These are phyloP conservation scores for Metschnikowia hibisci DNA, from an alignment of 805 yeast genomes.

Conservation along the genomic window DNA sequence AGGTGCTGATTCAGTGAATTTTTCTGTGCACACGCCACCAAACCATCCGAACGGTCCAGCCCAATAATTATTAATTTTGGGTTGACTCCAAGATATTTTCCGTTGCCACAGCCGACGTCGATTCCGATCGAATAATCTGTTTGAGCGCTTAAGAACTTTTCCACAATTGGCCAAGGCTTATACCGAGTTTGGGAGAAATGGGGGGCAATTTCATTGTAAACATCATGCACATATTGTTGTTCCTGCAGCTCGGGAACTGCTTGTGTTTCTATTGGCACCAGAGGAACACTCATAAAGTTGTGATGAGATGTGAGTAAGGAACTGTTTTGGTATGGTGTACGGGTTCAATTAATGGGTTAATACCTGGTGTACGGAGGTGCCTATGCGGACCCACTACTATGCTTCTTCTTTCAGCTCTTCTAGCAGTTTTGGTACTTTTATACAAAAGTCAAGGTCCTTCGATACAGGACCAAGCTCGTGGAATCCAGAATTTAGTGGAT, in stretches of 20 bases:
- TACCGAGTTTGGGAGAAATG: conserved; percentile 94
- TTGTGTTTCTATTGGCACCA: conserved; percentile 24
- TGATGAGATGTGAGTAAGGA: background rate
- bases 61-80: conserved; percentile 68
- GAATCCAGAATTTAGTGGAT: conserved; percentile 11
- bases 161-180: conserved; percentile 97
- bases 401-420: conserved; percentile 3
- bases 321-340: background rate
- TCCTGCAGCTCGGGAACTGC: conserved; percentile 58
- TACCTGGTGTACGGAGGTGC: background rate
- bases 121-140: conserved; percentile 64
- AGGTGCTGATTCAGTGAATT: conserved; percentile 41
- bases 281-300: conserved; percentile 34
- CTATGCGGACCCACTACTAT: background rate
- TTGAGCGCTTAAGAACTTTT: conserved; percentile 53
- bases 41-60: conserved; percentile 66
- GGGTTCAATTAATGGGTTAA: no score
- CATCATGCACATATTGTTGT: conserved; percentile 78
- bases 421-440: background rate
- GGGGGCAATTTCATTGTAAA: conserved; percentile 85
- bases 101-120: conserved; percentile 97
- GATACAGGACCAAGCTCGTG: conserved; percentile 2
- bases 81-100: conserved; percentile 80
- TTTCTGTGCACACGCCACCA: conserved; percentile 58
- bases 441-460: background rate